Evolutionary conservation across 805 yeast genomes (phyloP).

Genomic region (Schwanniomyces sp.): DNA sequence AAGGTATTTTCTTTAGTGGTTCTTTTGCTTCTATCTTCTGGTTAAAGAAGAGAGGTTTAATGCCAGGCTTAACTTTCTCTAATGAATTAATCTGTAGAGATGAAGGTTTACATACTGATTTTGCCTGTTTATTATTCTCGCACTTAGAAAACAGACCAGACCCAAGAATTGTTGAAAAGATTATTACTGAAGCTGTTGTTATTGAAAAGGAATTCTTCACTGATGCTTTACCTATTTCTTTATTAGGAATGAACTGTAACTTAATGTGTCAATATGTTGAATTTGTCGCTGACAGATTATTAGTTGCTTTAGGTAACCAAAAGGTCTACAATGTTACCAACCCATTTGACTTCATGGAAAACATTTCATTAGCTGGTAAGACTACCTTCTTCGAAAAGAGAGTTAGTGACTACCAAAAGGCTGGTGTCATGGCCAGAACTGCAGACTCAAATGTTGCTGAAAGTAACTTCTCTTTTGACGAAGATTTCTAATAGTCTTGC

Average conservation of each 20-base stretch:
- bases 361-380: conserved; percentile 96
- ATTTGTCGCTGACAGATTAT: conserved; percentile 94
- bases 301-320: conserved; percentile 87
- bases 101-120: conserved; percentile 98
- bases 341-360: conserved; percentile 99
- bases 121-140: conserved; percentile 92
- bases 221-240: conserved; percentile 90
- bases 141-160: conserved; percentile 90
- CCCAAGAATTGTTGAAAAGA: conserved; percentile 72
- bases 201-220: conserved; percentile 94
- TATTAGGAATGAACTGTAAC: conserved; percentile 91
- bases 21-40: conserved; percentile 98
- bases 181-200: conserved; percentile 91
- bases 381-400: conserved; percentile 99
- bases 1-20: conserved; percentile 98
- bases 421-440: conserved; percentile 93
- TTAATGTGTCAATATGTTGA: conserved; percentile 98
- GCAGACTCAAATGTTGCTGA: conserved; percentile 47
- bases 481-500: conserved; percentile 67
- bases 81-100: conserved; percentile 97
- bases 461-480: conserved; percentile 79
- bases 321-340: conserved; percentile 84
- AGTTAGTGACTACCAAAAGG: conserved; percentile 98
- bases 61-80: conserved; percentile 98
- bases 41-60: conserved; percentile 97